These are phyloP conservation scores for Cladosporium sp. DNA, from an alignment of 2,329 filamentous ascomycete species.

Conservation along the genomic window DNA sequence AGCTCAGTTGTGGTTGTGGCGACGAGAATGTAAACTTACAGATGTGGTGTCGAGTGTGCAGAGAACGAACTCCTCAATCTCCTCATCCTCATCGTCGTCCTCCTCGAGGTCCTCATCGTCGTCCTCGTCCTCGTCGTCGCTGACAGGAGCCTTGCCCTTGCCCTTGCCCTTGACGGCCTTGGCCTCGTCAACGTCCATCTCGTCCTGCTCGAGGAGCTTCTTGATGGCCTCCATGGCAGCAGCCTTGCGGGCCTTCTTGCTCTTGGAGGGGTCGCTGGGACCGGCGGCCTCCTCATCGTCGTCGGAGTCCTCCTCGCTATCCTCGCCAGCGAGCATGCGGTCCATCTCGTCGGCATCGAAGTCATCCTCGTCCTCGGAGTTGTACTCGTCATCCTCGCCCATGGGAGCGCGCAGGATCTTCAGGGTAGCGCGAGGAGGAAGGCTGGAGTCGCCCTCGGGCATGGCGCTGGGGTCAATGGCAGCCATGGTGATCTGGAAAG, in stretches of 20 bases:
- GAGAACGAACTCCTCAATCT: conserved; percentile 85
- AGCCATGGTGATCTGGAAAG: conserved; percentile 97
- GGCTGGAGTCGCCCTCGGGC: conserved; percentile 39
- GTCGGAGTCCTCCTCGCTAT: conserved; percentile 47
- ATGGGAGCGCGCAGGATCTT: conserved; percentile 77
- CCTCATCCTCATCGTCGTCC: conserved; percentile 55
- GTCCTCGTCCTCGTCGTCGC: conserved; percentile 48
- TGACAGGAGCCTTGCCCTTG: conserved; percentile 46
- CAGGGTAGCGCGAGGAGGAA: conserved; percentile 73
- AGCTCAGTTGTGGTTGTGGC: conserved; percentile 16
- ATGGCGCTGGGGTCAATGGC: conserved; percentile 86
- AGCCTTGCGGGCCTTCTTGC: conserved; percentile 77
- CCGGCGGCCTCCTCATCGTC: conserved; percentile 76
- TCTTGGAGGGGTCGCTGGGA: conserved; percentile 85
- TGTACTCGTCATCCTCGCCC: conserved; percentile 57
- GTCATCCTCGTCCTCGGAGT: conserved; percentile 59
- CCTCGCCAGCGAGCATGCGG: conserved; percentile 59
- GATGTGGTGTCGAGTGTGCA: conserved; percentile 93
- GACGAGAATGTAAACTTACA: conserved; percentile 51
- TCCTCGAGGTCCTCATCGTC: conserved; percentile 50
- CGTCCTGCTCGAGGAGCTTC: conserved; percentile 58
- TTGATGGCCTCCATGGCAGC: conserved; percentile 75
- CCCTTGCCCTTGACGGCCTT: conserved; percentile 69
- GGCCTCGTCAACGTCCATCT: conserved; percentile 68
- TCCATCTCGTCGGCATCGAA: conserved; percentile 49